Evolutionary conservation across 768 basidiomycete genomes (phyloP), one percentile per base, ranked within the genome.

Genomic region (Leccinum subtestaceum): DNA sequence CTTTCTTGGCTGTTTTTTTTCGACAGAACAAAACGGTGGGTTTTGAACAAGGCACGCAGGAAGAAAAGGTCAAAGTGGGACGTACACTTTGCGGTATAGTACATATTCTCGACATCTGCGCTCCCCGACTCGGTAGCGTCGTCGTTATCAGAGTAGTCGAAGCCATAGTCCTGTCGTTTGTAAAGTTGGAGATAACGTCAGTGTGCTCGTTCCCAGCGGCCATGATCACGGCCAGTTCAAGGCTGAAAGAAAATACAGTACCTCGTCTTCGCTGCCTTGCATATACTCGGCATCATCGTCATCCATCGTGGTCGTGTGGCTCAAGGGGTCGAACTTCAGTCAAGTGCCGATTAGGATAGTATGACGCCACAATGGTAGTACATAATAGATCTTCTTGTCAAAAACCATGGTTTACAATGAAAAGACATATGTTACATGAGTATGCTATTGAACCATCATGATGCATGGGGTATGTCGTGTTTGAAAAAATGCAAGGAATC

Each of bases 11-110:
- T 95, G 64, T 60, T 58, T 38, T 40, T 32, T 12, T 32, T 55
- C 10, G 31, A 46, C 27, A 36, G 1, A 23, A 38, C 15, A 31
- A 19, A 21, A 6, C 13, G 21, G 2, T 12, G n/a, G 12, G 52
- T 5, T 5, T 11, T 52, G 50, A 59, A 40, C 46, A 34, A 45
- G 10, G 19, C 31, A 36, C 1, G 48, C 5, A 31, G 51, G 17
- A 45, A 29, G 49, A 54, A 52, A n/a, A 6, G 52, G 46, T 4
- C 45, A 60, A 25, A 56, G 10, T 10, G 9, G 15, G 40, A 74
- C 88, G 53, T 64, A 98, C 96, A 87, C 75, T 99, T 99, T 11
- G 97, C 97, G 52, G 88, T 90, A 73, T 98, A 98, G 76, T 99
- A 99, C 84, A 95, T 86, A 70, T 99, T 99, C 78, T 99, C 97